phyloP scores from a whole-genome alignment of 768 basidiomycete species.

The Russula emetica region DNA sequence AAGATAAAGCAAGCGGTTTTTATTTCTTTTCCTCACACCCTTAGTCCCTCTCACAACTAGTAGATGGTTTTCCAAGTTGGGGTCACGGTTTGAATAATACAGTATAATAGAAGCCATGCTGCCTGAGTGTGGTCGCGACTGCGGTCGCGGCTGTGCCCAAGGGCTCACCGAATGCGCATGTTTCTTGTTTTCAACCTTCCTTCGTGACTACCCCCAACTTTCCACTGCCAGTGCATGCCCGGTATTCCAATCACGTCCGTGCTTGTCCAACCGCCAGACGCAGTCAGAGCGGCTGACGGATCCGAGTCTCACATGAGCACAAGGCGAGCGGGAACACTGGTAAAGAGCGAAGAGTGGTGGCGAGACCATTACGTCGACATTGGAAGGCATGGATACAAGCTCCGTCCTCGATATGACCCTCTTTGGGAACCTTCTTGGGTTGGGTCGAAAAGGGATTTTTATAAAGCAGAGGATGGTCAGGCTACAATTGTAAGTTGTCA shows the following conservation, averaged over 20 bases:
- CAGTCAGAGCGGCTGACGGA: not conserved
- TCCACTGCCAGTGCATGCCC: not conserved
- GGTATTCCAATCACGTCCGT: not conserved
- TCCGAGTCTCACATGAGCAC: not conserved
- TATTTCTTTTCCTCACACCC: no score
- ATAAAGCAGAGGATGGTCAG: constrained; percentile 17
- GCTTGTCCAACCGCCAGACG: not conserved
- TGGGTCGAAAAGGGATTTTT: constrained; percentile 10
- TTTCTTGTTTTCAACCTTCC: not conserved
- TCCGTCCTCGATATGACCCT: constrained; percentile 23
- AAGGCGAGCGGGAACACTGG: constrained; percentile 12
- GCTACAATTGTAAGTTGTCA: constrained; percentile 10
- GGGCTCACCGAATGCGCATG: no score
- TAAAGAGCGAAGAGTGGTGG: constrained; percentile 20
- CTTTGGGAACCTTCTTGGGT: constrained; percentile 19
- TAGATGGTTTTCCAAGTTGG: no score
- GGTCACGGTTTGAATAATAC: no score
- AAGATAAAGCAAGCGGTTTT: no score
- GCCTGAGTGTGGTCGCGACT: no score
- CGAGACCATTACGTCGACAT: constrained; percentile 10
- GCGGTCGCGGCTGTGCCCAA: not conserved
- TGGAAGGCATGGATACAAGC: constrained; percentile 12
- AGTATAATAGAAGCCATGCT: no score
- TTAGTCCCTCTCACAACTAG: no score
- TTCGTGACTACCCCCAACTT: not conserved